phyloP scores from a whole-genome alignment of 1,284 basidiomycete species.

The Neonothopanus nambi region DNA sequence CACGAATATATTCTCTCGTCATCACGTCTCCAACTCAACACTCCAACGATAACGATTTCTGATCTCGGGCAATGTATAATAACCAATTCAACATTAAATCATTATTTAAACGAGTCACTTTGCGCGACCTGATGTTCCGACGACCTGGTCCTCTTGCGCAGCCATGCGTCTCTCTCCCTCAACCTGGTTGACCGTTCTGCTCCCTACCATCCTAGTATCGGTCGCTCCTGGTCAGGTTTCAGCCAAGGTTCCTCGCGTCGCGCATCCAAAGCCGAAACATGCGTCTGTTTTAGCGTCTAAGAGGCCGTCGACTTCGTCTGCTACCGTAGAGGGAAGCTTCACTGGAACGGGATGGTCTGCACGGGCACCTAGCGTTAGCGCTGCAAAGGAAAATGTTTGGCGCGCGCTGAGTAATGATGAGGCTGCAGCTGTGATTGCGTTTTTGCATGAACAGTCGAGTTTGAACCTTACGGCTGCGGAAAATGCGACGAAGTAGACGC shows the following conservation, averaged over 20 bases:
- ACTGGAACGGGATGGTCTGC: conserved; percentile 10
- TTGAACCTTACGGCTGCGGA: conserved; percentile 21
- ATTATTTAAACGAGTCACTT: too few species aligned
- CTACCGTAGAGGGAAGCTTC: conserved; percentile 2
- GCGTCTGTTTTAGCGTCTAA: conserved; percentile 1
- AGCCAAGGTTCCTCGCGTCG: conserved; percentile 6
- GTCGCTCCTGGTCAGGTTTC: not conserved
- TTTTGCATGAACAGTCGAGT: conserved; percentile 21
- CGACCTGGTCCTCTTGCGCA: too few species aligned
- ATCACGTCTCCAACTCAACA: too few species aligned
- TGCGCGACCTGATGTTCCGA: too few species aligned
- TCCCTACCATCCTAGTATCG: not conserved
- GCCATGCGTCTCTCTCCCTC: not conserved
- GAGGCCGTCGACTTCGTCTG: not conserved
- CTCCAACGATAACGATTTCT: too few species aligned
- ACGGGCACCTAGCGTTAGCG: conserved; percentile 2
- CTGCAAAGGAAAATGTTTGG: conserved; percentile 3
- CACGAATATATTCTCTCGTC: too few species aligned
- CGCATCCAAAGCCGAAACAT: conserved; percentile 7
- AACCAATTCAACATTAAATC: too few species aligned
- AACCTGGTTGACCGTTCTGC: not conserved
- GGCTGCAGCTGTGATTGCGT: conserved; percentile 11
- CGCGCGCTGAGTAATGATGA: conserved; percentile 6
- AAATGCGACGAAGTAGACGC: conserved; percentile 16
- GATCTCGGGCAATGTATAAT: too few species aligned